These are phyloP conservation scores for Melaleuca quinquenervia DNA, from an alignment of 345 rosid genomes.

Conservation along the genomic window DNA sequence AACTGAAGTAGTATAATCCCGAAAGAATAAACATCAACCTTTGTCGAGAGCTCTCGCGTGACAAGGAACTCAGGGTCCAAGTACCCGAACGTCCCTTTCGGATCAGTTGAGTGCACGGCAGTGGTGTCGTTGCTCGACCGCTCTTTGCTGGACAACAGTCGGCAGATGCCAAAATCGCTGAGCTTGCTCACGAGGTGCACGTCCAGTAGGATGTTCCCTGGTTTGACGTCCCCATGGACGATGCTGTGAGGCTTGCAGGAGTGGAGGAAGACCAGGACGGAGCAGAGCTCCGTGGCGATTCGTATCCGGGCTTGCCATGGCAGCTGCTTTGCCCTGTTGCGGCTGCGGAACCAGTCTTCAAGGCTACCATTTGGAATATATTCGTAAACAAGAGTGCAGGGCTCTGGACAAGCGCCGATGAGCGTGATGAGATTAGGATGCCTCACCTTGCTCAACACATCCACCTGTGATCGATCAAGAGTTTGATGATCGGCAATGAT, in stretches of 20 bases:
- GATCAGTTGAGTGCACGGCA: background rate
- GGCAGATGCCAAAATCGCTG: constrained; percentile 16
- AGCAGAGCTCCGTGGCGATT: constrained; percentile 59
- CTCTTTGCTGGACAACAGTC: background rate
- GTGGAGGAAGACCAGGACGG: constrained; percentile 76
- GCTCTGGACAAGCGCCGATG: constrained; percentile 74
- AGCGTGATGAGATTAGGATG: constrained; percentile 79
- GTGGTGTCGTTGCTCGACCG: background rate
- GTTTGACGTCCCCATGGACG: constrained; percentile 75
- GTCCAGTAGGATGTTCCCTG: constrained; percentile 71
- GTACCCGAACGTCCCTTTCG: background rate
- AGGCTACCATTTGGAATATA: constrained; percentile 75
- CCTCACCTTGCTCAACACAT: constrained; percentile 26
- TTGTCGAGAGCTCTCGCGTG: background rate
- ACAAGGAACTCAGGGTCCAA: background rate
- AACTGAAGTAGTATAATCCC: background rate
- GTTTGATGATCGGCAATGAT: background rate
- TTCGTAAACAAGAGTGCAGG: constrained; percentile 63
- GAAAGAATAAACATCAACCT: background rate
- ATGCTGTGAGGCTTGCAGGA: constrained; percentile 56
- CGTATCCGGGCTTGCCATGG: constrained; percentile 70
- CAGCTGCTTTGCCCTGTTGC: constrained; percentile 49
- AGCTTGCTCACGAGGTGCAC: constrained; percentile 50
- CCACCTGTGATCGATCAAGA: background rate
- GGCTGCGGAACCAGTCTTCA: constrained; percentile 64